Evolutionary conservation across 805 yeast species (phyloP), one percentile per base, ranked within the genome.

Genomic region (Pichia kluyveri): DNA sequence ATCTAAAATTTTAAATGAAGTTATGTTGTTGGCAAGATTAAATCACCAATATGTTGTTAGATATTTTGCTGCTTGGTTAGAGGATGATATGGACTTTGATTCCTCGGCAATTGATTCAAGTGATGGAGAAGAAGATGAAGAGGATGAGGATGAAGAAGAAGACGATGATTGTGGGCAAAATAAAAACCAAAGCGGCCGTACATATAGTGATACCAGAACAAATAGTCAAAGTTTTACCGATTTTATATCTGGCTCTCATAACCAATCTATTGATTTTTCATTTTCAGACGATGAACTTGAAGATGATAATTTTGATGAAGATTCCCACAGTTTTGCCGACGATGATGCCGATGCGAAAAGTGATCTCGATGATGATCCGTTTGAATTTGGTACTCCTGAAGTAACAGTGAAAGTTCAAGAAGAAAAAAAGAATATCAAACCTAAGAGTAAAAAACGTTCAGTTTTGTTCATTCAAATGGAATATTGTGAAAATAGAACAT

Each of bases 41-140:
- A 91, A 90, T 57, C 97, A 93, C 60, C 97, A 90, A 61, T 91
- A 88, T 62, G 96, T 93, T 39, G 99, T 93, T 4, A 70, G 99
- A 48, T 93, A 93, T 65, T 93, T 86, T 66, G 95, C 97, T 4
- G 96, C 97, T 0, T 93, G 99, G 99, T 76, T 91, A 6, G 97
- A 90, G 60, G 95, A 87, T 47, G 82, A 81, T 30, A 56, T 60
- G 27, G 57, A 53, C 55, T 51, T 43, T 34, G 43, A 44, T 5
- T 51, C 51, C 3, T 58, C 56, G 4, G 59, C 65, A n/a, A 68
- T 59, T 8, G 57, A 55, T 23, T 63, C 60, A 23, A 51, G 58
- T 17, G 56, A 52, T 4, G 69, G 62, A 9, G 66, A 58, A 3
- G 57, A 49, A 8, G 54, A 44, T 5, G 56, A 49, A n/a, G 60